These are phyloP conservation scores for Scedosporium aurantiacum DNA, from an alignment of 2,329 filamentous ascomycete species.

Conservation along the genomic window DNA sequence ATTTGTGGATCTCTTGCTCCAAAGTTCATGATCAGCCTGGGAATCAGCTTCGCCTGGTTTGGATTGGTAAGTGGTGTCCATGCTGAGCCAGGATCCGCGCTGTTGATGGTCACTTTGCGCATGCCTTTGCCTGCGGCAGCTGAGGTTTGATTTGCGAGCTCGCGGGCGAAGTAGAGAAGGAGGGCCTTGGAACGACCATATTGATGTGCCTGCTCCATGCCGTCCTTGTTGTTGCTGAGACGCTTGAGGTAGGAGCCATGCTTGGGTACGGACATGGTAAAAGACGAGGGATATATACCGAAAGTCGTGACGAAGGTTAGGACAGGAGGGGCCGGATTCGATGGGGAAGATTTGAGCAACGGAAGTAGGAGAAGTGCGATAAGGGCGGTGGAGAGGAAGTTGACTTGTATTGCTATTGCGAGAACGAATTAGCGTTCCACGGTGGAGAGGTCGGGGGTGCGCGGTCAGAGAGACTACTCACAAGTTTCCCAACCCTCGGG, in stretches of 20 bases:
- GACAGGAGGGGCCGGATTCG: slow-evolving; percentile 21
- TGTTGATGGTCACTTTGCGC: slow-evolving; percentile 23
- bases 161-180: slow-evolving; percentile 25
- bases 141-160: slow-evolving; percentile 20
- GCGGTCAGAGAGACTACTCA: slow-evolving; percentile 11
- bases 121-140: slow-evolving; percentile 12
- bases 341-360: slow-evolving; percentile 19
- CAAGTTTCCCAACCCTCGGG: slow-evolving; percentile 28
- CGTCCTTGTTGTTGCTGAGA: slow-evolving; percentile 24
- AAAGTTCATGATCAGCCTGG: slow-evolving; percentile 26
- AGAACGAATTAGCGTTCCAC: slow-evolving; percentile 1
- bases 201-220: slow-evolving; percentile 24
- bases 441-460: not conserved
- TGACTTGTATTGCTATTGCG: slow-evolving; percentile 22
- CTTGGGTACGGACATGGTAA: slow-evolving; percentile 23
- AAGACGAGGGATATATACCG: slow-evolving; percentile 25
- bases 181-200: slow-evolving; percentile 26
- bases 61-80: slow-evolving; percentile 26
- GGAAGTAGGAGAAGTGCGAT: slow-evolving; percentile 22
- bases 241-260: slow-evolving; percentile 22
- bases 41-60: slow-evolving; percentile 23
- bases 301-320: slow-evolving; percentile 27
- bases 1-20: slow-evolving; percentile 22
- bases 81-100: slow-evolving; percentile 25
- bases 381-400: slow-evolving; percentile 24